Evolutionary conservation across 1,284 basidiomycete genomes (phyloP), one percentile per base, ranked within the genome.

Genomic region (Ceratobasidium theobromae): DNA sequence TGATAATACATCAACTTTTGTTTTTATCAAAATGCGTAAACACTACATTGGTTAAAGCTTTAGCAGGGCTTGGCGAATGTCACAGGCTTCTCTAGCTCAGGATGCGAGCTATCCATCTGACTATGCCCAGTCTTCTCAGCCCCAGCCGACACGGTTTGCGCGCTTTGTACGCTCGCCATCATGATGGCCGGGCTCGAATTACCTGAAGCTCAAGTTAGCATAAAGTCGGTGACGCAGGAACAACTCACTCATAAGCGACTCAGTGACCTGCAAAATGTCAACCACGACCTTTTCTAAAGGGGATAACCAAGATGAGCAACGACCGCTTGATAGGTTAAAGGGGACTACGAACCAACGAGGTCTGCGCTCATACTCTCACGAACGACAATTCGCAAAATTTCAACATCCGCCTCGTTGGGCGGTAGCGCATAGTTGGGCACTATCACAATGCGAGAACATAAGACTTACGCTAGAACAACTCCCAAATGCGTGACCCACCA

Each of bases 401-500:
- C 85, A 49, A 86, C 76, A 14, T 84, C 77, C 69, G 92, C 79
- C 65, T 89, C 75, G 67, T 80, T 77, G 4, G 91, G 91, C 8
- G 92, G 84, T 33, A 93, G 80, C 69, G 90, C 88, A 73, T 94
- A 94, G 76, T 89, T 95, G 1, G 93, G 93, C 0, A 94, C 89
- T 64, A 18, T n/a, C 11, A 30, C 12, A 62, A 40, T 38, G 18
- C 18, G 71, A 94, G 93, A 88, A 86, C 82, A 45, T 3, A 23
- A n/a, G n/a, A n/a, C n/a, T 53, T 14, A 66, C 18, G 4, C 11
- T 52, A 53, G 23, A 53, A 38, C 16, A 52, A 28, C 8, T 14
- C 4, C 14, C 49, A 52, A 28, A 18, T 48, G 6, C 23, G 35
- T 38, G 43, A 54, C n/a, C 9, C 27, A 70, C 77, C 58, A 66